These are phyloP conservation scores for Ganoderma leucocontextum DNA, from an alignment of 1,284 basidiomycete species.

Conservation along the genomic window DNA sequence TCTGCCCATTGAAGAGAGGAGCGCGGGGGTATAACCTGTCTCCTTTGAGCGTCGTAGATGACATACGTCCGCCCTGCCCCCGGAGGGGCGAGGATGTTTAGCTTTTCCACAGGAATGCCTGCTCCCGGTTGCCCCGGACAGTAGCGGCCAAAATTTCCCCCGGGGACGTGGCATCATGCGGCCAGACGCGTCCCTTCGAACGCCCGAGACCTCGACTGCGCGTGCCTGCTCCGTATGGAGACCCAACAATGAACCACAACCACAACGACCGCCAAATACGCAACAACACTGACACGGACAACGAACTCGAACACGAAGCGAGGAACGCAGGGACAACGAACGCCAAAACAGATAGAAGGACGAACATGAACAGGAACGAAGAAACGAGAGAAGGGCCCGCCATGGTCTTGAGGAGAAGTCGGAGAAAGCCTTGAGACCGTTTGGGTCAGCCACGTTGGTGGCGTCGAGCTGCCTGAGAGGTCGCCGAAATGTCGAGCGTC, in stretches of 20 bases:
- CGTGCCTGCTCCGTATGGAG: slow-evolving; percentile 18
- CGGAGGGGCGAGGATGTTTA: slow-evolving; percentile 20
- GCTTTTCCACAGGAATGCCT: slow-evolving; percentile 25
- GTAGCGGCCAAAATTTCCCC: slow-evolving; percentile 31
- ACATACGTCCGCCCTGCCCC: slow-evolving; percentile 33
- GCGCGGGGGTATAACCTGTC: slow-evolving; percentile 34
- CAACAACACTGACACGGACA: neutral
- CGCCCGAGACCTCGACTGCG: slow-evolving; percentile 29
- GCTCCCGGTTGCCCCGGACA: slow-evolving; percentile 30
- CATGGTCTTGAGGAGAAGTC: neutral
- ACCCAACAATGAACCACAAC: neutral
- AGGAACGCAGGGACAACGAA: neutral
- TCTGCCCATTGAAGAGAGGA: slow-evolving; percentile 31
- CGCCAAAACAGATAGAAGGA: neutral
- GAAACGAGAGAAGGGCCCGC: neutral
- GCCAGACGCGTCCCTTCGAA: slow-evolving; percentile 18
- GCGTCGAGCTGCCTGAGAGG: slow-evolving; percentile 7
- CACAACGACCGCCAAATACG: neutral
- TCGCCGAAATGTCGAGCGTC: neutral
- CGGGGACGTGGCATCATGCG: slow-evolving; percentile 18
- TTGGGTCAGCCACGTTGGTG: slow-evolving; percentile 7
- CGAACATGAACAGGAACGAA: neutral
- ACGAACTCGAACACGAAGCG: neutral
- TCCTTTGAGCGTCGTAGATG: slow-evolving; percentile 31
- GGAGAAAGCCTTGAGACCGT: neutral